phyloP scores from a whole-genome alignment of 208 protist species.

The Wallacemonas rigidus region DNA sequence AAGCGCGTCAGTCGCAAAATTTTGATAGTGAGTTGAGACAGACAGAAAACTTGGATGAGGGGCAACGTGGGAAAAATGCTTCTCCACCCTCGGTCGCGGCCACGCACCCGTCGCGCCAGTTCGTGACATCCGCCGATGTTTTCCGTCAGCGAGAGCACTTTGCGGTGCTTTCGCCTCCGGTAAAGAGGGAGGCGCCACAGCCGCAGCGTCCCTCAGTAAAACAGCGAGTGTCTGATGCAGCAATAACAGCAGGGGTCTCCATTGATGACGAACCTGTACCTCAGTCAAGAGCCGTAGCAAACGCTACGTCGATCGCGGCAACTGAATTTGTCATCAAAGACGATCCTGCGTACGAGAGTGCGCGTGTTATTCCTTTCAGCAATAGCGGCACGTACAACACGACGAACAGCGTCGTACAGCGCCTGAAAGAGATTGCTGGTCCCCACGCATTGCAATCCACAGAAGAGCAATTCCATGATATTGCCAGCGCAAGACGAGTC shows the following conservation, averaged over 20 bases:
- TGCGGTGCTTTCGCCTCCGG: background rate
- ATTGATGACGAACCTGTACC: background rate
- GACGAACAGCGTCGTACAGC: constrained; percentile 7
- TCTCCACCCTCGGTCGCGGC: background rate
- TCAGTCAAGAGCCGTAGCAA: background rate
- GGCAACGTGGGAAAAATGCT: no score
- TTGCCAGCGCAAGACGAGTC: background rate
- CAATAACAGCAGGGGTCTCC: background rate
- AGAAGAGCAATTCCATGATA: constrained; percentile 7
- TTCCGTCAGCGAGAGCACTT: constrained; percentile 1
- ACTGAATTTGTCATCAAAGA: background rate
- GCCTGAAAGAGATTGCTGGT: constrained; percentile 12
- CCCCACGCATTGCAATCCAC: background rate
- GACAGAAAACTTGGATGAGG: no score
- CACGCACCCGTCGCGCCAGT: background rate
- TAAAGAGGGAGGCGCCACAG: no score
- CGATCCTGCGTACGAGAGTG: background rate
- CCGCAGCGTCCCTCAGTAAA: no score
- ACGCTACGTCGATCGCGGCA: background rate
- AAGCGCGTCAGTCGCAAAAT: background rate
- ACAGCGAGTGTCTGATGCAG: no score
- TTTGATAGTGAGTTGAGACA: no score
- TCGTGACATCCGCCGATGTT: constrained; percentile 13
- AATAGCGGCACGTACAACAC: constrained; percentile 6
- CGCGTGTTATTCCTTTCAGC: constrained; percentile 1